A percentile compares a stretch with the other conserved stretches of the same genome.
Evolutionary conservation across 108 stramenopile genomes (phyloP).

Genomic region (Bacterosira constricta): DNA sequence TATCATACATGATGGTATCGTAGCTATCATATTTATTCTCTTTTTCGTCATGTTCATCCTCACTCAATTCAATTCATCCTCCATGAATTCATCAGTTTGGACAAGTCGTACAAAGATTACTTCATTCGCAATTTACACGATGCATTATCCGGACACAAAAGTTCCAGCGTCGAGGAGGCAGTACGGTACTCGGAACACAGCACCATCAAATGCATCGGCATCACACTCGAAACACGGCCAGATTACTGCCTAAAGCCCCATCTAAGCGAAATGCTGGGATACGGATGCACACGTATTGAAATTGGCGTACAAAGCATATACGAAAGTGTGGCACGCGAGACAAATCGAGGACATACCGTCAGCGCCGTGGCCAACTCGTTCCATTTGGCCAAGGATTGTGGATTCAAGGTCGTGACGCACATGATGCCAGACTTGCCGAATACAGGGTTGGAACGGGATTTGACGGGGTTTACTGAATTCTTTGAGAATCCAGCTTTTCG

Average conservation of each 20-base stretch:
- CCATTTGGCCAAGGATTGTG: constrained; percentile 94
- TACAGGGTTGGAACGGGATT: constrained; percentile 91
- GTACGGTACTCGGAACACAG: constrained; percentile 89
- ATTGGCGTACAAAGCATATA: constrained; percentile 97
- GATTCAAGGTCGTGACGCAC: constrained; percentile 97
- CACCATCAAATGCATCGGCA: constrained; percentile 90
- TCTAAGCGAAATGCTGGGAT: constrained; percentile 92
- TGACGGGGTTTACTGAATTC: constrained; percentile 89
- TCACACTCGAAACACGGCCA: constrained; percentile 97
- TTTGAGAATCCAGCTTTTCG: constrained; percentile 94
- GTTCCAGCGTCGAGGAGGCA: constrained; percentile 84
- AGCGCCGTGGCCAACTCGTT: constrained; percentile 92
- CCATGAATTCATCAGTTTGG: too few species aligned
- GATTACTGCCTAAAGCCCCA: constrained; percentile 96
- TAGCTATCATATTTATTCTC: too few species aligned
- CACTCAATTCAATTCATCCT: too few species aligned
- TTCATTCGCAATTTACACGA: constrained; percentile 96
- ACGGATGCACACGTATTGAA: constrained; percentile 98
- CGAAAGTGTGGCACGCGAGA: constrained; percentile 91
- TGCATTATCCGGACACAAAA: constrained; percentile 88
- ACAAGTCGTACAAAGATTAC: constrained; percentile 90
- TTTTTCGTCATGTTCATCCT: too few species aligned
- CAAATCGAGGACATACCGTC: constrained; percentile 96
- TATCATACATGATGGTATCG: too few species aligned
- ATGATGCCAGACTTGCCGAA: constrained; percentile 99